Evolutionary conservation across 768 basidiomycete genomes (phyloP), one percentile per base, ranked within the genome.

Genomic region (Brasilioporus rufonigricans): DNA sequence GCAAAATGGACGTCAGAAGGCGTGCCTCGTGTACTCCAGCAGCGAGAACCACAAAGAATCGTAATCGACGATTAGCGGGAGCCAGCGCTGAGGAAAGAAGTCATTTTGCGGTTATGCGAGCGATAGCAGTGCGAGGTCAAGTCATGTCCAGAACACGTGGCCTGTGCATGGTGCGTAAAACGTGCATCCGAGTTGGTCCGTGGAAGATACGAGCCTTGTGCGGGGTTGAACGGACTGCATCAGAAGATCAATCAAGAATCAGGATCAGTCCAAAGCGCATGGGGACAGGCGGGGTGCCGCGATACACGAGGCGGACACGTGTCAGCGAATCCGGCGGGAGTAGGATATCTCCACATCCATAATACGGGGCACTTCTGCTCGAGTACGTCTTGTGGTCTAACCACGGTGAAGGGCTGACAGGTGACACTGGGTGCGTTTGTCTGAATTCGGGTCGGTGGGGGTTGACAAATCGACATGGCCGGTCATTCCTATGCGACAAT

Each of bases 1-100:
- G 48, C 7, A 38, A 47, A 32, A 55, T 44, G 18, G 39, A 49
- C 27, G 50, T 45, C 50, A 55, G 54, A 52, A 55, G 56, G 9
- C 8, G n/a, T 33, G 55, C 64, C 70, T 65, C 68, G 62, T 71
- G 68, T 52, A 36, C 35, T 48, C 61, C 65, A 61, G 68, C 59
- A 62, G 41, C 24, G n/a, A 64, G 60, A 67, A 51, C 56, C 54
- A 45, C 47, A 19, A 12, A 18, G 23, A 36, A 24, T 43, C 52
- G 67, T 66, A 59, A 66, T 57, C 44, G 61, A 51, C 44, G 33
- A 52, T 61, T 50, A 43, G 38, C 51, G 51, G 39, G n/a, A 21
- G 50, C 24, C 39, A 44, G 58, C 48, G 55, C 46, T 53, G 32
- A 47, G 46, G 29, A 49, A 57, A 52, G 59, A 58, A 45, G 55